Base-by-base conservation (phyloP, 306 rosid genomes). In the Mimosa bimucronata region DNA sequence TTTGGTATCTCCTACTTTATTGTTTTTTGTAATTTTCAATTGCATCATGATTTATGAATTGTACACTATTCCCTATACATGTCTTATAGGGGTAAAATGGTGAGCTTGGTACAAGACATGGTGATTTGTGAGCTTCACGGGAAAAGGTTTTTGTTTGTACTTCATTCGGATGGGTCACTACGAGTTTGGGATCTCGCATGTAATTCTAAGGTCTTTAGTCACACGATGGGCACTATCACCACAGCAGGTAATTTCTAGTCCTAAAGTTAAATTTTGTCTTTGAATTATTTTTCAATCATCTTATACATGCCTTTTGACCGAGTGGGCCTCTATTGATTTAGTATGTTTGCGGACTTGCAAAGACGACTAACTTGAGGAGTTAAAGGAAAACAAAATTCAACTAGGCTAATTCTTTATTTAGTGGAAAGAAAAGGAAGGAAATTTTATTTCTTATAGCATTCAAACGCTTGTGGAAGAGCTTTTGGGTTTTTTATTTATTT, bases 161-260 rank as follows among this genome's bases (percentile, higher is more conserved):
- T 95, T 79, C 97, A 95, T 88, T 79, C 82, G 23, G 93, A 95
- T 74, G 99, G 99, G 80, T 79, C 83, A 50, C 57, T 95, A 69
- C 90, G 90, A 52, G 86, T 93, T 66, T 95, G 98, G 99, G 99
- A 95, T 91, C 89, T 91, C 73, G 80, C 84, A 68, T 80, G 79
- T 79, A 80, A 74, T 76, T 82, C 79, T 90, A 88, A 81, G 88
- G 84, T 91, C 80, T 89, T 88, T 75, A 88, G 75, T 86, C 86
- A 95, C 70, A 83, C 83, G 74, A 58, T 90, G 90, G 87, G 84
- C 55, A 65, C 38, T 82, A 70, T 87, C 66, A 67, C 83, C 38
- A 9, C 81, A 86, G 37, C 92, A 88, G 98, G 98, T 88, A 89
- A 65, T 82, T 74, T 82, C 70, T 77, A 66, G 53, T 30, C 29